Evolutionary conservation across 495 filamentous ascomycete species (phyloP).

Genomic region (Parathielavia hyrcaniae): DNA sequence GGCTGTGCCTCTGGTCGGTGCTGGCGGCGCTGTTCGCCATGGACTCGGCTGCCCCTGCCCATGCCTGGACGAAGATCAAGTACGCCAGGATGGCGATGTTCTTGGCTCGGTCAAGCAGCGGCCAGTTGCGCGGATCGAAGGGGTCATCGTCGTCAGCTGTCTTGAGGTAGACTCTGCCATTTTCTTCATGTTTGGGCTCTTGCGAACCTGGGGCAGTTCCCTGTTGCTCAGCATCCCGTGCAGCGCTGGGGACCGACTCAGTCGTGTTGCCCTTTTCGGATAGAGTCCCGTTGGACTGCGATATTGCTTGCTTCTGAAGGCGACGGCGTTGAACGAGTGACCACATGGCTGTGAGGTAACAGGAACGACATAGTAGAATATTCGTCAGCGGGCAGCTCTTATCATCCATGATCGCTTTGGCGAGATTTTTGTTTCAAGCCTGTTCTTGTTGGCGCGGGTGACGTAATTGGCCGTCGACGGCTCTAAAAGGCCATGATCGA

Average conservation of each 20-base stretch:
- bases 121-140: conserved; percentile 33
- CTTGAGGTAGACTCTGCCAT: conserved; percentile 8
- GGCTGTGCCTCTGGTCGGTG: conserved; percentile 27
- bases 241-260: too few species aligned
- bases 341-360: conserved; percentile 9
- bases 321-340: conserved; percentile 14
- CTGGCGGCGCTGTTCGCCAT: conserved; percentile 30
- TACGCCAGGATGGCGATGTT: conserved; percentile 36
- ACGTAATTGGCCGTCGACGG: too few species aligned
- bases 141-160: conserved; percentile 14
- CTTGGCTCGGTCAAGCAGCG: conserved; percentile 26
- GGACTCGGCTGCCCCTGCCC: conserved; percentile 31
- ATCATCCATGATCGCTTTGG: too few species aligned
- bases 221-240: background rate
- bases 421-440: too few species aligned
- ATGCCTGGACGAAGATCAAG: conserved; percentile 33
- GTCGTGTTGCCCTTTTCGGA: too few species aligned
- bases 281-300: too few species aligned
- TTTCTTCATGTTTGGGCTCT: background rate
- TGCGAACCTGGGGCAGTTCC: background rate
- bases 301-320: conserved; percentile 5
- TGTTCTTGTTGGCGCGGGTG: too few species aligned
- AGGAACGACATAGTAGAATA: background rate
- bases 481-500: too few species aligned
- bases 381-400: too few species aligned